phyloP scores from a whole-genome alignment of 208 protist genomes.

The Leishmania martiniquensis region DNA sequence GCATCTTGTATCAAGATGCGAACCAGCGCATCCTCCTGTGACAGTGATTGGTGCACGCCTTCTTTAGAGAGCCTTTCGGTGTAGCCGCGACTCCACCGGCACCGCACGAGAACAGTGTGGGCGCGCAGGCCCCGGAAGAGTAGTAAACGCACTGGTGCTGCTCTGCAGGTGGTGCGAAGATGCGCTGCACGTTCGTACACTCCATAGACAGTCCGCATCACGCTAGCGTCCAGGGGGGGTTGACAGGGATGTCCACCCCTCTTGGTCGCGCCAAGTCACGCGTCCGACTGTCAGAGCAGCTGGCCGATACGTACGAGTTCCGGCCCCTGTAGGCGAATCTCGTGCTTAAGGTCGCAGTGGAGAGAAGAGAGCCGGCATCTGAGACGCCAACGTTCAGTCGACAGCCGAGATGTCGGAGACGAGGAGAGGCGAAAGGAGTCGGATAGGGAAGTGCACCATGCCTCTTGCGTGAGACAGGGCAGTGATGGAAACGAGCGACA shows the following conservation, averaged over 20 bases:
- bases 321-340: not conserved
- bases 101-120: not conserved
- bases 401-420: no score
- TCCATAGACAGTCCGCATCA: not conserved
- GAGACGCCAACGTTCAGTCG: not conserved
- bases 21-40: slow-evolving; percentile 6
- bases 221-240: not conserved
- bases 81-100: not conserved
- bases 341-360: not conserved
- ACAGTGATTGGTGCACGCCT: not conserved
- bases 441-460: not conserved
- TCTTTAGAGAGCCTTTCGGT: not conserved
- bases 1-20: slow-evolving; percentile 9
- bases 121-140: not conserved
- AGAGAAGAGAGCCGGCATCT: not conserved
- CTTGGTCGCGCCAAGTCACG: not conserved
- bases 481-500: not conserved
- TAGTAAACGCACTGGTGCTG: not conserved
- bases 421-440: not conserved
- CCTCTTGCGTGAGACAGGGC: not conserved
- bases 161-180: not conserved
- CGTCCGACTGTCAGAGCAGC: not conserved
- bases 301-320: not conserved
- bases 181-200: not conserved
- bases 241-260: no score